phyloP scores from a whole-genome alignment of 768 basidiomycete genomes.

The Calocybe indica region DNA sequence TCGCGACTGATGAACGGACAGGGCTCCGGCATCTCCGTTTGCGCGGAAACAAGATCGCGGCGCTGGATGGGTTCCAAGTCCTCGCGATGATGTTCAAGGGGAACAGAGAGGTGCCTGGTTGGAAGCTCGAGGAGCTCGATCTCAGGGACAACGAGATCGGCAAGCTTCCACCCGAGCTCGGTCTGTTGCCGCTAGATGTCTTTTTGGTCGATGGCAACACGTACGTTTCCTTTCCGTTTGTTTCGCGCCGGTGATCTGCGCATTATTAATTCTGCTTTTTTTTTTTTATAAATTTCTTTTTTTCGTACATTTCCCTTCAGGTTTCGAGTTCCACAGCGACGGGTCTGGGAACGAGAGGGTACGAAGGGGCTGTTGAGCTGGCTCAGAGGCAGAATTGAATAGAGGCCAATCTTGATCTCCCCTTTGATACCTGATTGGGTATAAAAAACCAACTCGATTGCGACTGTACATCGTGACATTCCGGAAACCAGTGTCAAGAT shows the following conservation, averaged over 20 bases:
- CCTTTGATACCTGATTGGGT: no score
- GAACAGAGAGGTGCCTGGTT: conserved; percentile 53
- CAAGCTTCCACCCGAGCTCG: conserved; percentile 63
- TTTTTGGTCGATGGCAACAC: conserved; percentile 81
- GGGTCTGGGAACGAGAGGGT: conserved; percentile 85
- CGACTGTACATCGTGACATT: no score
- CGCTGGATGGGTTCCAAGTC: conserved; percentile 55
- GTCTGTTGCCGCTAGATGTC: conserved; percentile 71
- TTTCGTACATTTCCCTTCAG: conserved; percentile 25
- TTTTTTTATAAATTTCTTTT: neutral
- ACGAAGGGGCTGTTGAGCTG: conserved; percentile 77
- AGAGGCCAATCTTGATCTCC: neutral
- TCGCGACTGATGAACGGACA: conserved; percentile 38
- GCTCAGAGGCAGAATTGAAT: conserved; percentile 72
- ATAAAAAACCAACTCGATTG: neutral
- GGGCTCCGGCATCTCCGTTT: conserved; percentile 64
- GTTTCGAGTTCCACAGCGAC: conserved; percentile 75
- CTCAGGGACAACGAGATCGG: conserved; percentile 76
- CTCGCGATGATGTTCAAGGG: conserved; percentile 64
- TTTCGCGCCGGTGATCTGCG: neutral
- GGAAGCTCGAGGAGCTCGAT: conserved; percentile 81
- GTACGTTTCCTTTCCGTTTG: conserved; percentile 37
- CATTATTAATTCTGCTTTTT: no score
- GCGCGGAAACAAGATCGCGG: conserved; percentile 60
- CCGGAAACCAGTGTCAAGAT: no score